Evolutionary conservation across 768 basidiomycete species (phyloP).

Genomic region (Xerocomellus chrysenteron): DNA sequence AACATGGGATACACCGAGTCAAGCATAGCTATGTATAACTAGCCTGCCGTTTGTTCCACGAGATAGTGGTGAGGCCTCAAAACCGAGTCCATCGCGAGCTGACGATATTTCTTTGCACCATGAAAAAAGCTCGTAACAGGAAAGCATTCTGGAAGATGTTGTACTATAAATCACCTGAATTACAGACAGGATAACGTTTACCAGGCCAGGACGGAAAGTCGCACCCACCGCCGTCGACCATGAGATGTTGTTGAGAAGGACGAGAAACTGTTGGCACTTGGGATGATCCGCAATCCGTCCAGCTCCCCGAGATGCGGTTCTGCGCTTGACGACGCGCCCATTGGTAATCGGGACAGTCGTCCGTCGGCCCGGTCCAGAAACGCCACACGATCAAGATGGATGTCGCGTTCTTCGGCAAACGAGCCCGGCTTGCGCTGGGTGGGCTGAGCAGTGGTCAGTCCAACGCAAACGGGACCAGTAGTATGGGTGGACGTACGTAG

Average conservation of each 20-base stretch:
- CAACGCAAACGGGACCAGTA: not conserved
- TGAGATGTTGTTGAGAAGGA: too few relatives aligned
- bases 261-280: too few relatives aligned
- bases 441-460: constrained; percentile 49
- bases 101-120: constrained; percentile 14
- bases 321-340: constrained; percentile 89
- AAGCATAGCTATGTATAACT: fast-evolving
- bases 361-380: constrained; percentile 62
- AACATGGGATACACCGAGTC: not conserved
- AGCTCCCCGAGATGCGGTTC: constrained; percentile 59
- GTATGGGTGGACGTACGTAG: constrained; percentile 54
- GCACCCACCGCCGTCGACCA: too few relatives aligned
- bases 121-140: constrained; percentile 36
- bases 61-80: too few relatives aligned
- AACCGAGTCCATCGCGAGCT: constrained; percentile 32
- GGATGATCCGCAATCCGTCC: too few relatives aligned
- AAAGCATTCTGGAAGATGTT: constrained; percentile 34
- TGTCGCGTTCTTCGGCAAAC: constrained; percentile 79
- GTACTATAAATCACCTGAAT: constrained; percentile 20
- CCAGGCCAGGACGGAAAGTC: constrained; percentile 9
- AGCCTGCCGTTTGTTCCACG: constrained; percentile 14
- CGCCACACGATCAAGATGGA: constrained; percentile 81
- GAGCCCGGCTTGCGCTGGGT: constrained; percentile 85
- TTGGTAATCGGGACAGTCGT: constrained; percentile 57
- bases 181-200: constrained; percentile 25